Conservation (phyloP, 768 basidiomycete genomes). For the Panaeolus cyanescens region DNA sequence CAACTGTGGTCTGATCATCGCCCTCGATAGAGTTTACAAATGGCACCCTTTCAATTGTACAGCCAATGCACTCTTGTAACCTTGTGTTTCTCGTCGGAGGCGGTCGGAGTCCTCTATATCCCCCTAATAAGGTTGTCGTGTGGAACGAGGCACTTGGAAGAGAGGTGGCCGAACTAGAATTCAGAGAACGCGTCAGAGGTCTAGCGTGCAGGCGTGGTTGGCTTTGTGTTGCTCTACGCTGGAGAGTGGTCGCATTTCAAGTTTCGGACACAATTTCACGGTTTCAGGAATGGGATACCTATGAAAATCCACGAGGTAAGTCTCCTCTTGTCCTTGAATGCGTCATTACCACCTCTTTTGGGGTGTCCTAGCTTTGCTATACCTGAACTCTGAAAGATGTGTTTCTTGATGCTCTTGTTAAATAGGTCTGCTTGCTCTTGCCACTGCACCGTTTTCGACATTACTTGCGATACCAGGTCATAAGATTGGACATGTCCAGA, state of each 20-base stretch:
- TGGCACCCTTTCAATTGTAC: slow-evolving; percentile 75
- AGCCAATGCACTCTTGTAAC: slow-evolving; percentile 81
- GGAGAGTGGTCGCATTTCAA: slow-evolving; percentile 79
- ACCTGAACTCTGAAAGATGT: slow-evolving; percentile 15
- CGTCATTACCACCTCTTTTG: not conserved
- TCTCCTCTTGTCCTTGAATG: slow-evolving; percentile 1
- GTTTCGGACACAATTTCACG: slow-evolving; percentile 60
- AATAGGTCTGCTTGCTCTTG: slow-evolving; percentile 75
- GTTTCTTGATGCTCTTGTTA: not conserved
- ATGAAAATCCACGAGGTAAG: slow-evolving; percentile 82
- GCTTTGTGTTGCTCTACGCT: slow-evolving; percentile 79
- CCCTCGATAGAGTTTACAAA: slow-evolving; percentile 63
- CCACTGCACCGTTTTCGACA: slow-evolving; percentile 76
- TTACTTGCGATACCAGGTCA: slow-evolving; percentile 84
- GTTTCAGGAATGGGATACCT: slow-evolving; percentile 83
- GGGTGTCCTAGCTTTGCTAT: slow-evolving; percentile 7
- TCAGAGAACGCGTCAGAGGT: slow-evolving; percentile 81
- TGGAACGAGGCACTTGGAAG: slow-evolving; percentile 82
- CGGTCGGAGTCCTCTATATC: slow-evolving; percentile 84
- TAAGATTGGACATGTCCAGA: slow-evolving; percentile 86
- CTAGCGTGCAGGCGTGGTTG: slow-evolving; percentile 80
- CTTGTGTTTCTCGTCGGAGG: slow-evolving; percentile 87
- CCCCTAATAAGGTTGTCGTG: slow-evolving; percentile 88
- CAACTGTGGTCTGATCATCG: slow-evolving; percentile 14
- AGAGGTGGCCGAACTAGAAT: slow-evolving; percentile 88